Conservation (phyloP, 805 yeast genomes). For the Metschnikowia bowlesiae region DNA sequence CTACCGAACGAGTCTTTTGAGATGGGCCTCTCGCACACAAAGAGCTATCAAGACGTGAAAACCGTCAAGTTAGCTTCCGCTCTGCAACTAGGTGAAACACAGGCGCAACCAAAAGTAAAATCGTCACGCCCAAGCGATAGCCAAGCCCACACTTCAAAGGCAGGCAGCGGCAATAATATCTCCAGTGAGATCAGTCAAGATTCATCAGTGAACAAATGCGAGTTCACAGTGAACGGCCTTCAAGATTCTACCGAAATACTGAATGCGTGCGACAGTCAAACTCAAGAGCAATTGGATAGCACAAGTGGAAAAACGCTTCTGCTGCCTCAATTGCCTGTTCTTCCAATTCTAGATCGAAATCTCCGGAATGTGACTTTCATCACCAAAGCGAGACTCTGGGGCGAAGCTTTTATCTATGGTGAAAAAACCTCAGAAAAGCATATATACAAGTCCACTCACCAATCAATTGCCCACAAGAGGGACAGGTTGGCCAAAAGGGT, state of each 20-base stretch:
- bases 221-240: background rate
- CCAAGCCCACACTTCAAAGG: background rate
- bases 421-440: conserved; percentile 14
- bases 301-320: background rate
- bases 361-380: conserved; percentile 18
- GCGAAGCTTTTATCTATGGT: conserved; percentile 16
- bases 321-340: conserved; percentile 1
- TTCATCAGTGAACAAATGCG: background rate
- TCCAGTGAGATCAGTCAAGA: background rate
- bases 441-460: conserved; percentile 9
- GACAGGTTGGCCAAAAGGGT: conserved; percentile 13
- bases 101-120: background rate
- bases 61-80: background rate
- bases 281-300: background rate
- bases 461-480: conserved; percentile 6
- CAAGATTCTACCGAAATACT: background rate
- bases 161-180: background rate
- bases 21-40: background rate
- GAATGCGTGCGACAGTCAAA: background rate
- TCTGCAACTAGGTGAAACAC: background rate
- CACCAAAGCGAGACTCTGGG: conserved; percentile 18
- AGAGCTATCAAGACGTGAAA: background rate
- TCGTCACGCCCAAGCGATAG: background rate
- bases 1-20: conserved; percentile 35
- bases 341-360: conserved; percentile 17